phyloP scores from a whole-genome alignment of 805 yeast genomes.

The Kodamaea nitidulidarum region DNA sequence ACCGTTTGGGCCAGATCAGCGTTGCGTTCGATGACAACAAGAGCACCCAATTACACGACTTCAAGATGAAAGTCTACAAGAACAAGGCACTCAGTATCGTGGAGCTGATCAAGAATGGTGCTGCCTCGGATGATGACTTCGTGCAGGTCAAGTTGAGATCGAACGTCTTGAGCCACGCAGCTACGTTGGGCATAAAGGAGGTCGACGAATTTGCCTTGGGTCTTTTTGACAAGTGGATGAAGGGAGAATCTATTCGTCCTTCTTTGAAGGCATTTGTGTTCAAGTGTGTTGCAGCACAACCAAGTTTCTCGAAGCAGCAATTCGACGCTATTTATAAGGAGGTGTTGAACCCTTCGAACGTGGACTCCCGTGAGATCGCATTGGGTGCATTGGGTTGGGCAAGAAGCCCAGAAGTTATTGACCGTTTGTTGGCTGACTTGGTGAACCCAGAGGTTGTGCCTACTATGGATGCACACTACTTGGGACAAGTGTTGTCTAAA shows the following conservation, averaged over 20 bases:
- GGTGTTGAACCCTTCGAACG: constrained; percentile 46
- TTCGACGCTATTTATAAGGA: constrained; percentile 43
- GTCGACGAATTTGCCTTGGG: constrained; percentile 34
- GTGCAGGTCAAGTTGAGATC: constrained; percentile 33
- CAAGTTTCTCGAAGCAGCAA: constrained; percentile 27
- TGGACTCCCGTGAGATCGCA: constrained; percentile 58
- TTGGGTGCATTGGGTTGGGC: constrained; percentile 52
- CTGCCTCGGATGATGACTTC: constrained; percentile 22
- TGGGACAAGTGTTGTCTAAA: constrained; percentile 43
- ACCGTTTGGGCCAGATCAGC: constrained; percentile 30
- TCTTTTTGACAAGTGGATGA: constrained; percentile 24
- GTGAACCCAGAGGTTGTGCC: constrained; percentile 44
- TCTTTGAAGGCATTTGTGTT: constrained; percentile 42
- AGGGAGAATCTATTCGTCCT: constrained; percentile 34
- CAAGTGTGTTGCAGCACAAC: constrained; percentile 39
- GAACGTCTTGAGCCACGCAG: constrained; percentile 38
- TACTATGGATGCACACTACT: constrained; percentile 56
- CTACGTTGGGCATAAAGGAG: constrained; percentile 33
- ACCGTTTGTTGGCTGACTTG: constrained; percentile 37
- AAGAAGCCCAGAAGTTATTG: constrained; percentile 31
- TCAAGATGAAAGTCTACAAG: constrained; percentile 30
- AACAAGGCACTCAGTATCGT: constrained; percentile 25
- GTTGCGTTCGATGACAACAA: constrained; percentile 30
- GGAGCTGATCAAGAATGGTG: constrained; percentile 15
- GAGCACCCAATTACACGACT: constrained; percentile 23